phyloP scores from a whole-genome alignment of 441 rosid genomes.

The Pelargonium myrrhifolium region DNA sequence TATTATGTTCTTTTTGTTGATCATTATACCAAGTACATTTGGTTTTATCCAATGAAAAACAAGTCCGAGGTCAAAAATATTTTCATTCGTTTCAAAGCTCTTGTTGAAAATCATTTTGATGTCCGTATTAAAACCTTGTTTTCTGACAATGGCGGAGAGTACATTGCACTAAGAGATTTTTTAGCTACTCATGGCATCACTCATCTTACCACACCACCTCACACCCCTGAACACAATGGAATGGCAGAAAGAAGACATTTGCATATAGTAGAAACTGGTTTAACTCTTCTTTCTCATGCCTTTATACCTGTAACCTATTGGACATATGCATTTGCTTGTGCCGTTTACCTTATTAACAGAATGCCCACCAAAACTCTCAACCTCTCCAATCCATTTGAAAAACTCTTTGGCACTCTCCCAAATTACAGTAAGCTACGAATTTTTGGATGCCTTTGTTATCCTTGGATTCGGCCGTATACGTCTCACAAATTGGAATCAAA shows the following conservation, averaged over 20 bases:
- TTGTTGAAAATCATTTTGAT: neutral
- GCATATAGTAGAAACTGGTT: neutral
- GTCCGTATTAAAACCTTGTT: neutral
- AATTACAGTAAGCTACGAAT: neutral
- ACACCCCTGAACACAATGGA: neutral
- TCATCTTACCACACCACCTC: neutral
- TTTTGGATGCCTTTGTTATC: conserved; percentile 1
- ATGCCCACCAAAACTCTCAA: neutral
- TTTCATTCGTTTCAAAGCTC: neutral
- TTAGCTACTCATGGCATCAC: neutral
- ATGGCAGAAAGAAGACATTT: neutral
- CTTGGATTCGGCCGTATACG: neutral
- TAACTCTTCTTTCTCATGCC: neutral
- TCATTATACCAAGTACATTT: neutral
- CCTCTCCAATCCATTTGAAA: neutral
- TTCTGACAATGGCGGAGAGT: neutral
- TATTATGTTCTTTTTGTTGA: conserved; percentile 7
- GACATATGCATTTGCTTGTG: neutral
- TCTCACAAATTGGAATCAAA: neutral
- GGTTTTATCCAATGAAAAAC: neutral
- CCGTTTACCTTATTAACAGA: neutral
- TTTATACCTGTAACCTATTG: neutral
- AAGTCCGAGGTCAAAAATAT: neutral
- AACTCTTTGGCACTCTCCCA: neutral
- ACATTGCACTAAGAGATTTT: neutral